Evolutionary conservation across 2,329 filamentous ascomycete genomes (phyloP).

Genomic region (Ascochyta pisi): DNA sequence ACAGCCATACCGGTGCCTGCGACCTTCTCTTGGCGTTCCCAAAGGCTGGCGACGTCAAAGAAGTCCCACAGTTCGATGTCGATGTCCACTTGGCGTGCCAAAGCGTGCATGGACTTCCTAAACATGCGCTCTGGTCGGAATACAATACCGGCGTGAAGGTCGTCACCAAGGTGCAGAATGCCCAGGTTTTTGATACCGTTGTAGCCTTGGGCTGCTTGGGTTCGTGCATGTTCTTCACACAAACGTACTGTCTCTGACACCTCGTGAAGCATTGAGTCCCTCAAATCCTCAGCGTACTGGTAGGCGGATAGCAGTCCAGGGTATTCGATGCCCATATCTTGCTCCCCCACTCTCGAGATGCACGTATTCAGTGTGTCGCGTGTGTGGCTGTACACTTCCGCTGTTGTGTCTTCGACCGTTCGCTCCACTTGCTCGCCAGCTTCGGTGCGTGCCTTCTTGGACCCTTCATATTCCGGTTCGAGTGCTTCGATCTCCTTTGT

Average conservation of each 20-base stretch:
- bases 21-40: constrained; percentile 93
- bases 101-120: constrained; percentile 76
- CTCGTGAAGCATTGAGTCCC: constrained; percentile 87
- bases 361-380: constrained; percentile 75
- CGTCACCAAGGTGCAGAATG: constrained; percentile 84
- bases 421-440: constrained; percentile 82
- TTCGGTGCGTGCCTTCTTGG: constrained; percentile 78
- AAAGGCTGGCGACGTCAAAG: constrained; percentile 81
- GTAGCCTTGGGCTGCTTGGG: constrained; percentile 79
- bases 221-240: constrained; percentile 87
- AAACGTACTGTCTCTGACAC: constrained; percentile 78
- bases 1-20: constrained; percentile 94
- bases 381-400: constrained; percentile 84
- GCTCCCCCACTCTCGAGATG: constrained; percentile 77
- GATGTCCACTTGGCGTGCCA: constrained; percentile 85
- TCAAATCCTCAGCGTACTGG: constrained; percentile 91
- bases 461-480: constrained; percentile 84
- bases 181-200: constrained; percentile 88
- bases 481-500: constrained; percentile 79
- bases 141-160: constrained; percentile 77
- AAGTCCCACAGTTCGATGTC: constrained; percentile 92
- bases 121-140: constrained; percentile 97
- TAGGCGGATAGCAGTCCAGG: constrained; percentile 85
- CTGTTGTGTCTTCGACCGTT: constrained; percentile 83
- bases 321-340: constrained; percentile 82